Evolutionary conservation across 169 alveolate genomes (phyloP).

Genomic region (Cryptosporidium tyzzeri): DNA sequence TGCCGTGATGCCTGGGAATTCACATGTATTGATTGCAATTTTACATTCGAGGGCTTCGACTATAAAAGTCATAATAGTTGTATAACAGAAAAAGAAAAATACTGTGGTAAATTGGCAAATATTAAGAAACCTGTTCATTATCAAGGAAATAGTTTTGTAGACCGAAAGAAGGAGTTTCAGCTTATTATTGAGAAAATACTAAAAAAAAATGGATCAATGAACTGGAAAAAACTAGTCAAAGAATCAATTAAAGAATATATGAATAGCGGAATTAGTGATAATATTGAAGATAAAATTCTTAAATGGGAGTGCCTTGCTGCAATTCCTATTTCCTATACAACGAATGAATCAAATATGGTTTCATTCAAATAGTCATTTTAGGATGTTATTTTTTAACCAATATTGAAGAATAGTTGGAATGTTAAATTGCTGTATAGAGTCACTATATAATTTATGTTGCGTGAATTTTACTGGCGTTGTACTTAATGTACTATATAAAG

Average conservation of each 20-base stretch:
- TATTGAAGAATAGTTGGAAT: conserved; percentile 61
- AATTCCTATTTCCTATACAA: conserved; percentile 56
- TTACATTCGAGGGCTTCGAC: conserved; percentile 81
- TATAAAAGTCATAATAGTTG: conserved; percentile 81
- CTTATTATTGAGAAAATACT: conserved; percentile 1
- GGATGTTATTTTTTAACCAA: conserved; percentile 52
- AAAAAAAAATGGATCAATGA: conserved; percentile 5
- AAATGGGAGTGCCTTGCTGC: conserved; percentile 66
- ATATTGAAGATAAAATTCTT: conserved; percentile 6
- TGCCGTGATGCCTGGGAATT: conserved; percentile 84
- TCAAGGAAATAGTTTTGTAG: background rate
- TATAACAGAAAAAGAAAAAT: conserved; percentile 82
- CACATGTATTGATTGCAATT: conserved; percentile 85
- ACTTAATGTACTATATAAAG: background rate
- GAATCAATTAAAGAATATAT: conserved; percentile 34
- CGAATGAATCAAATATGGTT: conserved; percentile 24
- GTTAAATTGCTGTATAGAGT: conserved; percentile 10
- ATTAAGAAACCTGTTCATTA: conserved; percentile 26
- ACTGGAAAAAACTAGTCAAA: conserved; percentile 44
- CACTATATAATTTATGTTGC: conserved; percentile 28
- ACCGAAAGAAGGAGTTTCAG: conserved; percentile 3
- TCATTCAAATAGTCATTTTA: conserved; percentile 5
- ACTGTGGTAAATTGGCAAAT: conserved; percentile 78
- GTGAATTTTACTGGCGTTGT: conserved; percentile 47
- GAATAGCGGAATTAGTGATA: background rate